These are phyloP conservation scores for Mycena indigotica DNA, from an alignment of 768 basidiomycete genomes.

Conservation along the genomic window DNA sequence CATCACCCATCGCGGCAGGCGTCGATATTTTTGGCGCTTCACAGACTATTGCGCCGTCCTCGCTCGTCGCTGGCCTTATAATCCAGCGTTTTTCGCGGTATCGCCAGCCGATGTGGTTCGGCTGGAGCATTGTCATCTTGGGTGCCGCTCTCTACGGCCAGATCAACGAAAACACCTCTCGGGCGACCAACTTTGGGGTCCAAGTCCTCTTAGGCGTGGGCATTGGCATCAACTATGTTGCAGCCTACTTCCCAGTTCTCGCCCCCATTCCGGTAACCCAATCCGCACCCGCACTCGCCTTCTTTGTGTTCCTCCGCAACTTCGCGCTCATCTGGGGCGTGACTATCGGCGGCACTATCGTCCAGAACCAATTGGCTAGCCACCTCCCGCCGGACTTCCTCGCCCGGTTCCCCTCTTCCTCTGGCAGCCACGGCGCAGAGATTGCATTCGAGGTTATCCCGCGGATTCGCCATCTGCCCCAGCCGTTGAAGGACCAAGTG, in stretches of 20 bases:
- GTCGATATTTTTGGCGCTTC: conserved; percentile 36
- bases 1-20: conserved; percentile 43
- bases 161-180: conserved; percentile 27
- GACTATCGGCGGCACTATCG: conserved; percentile 44
- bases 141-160: conserved; percentile 37
- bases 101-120: not conserved
- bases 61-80: conserved; percentile 34
- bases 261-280: conserved; percentile 3
- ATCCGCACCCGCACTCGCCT: not conserved
- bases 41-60: conserved; percentile 33
- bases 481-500: conserved; percentile 33
- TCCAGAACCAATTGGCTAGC: conserved; percentile 47
- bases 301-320: conserved; percentile 25
- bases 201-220: not conserved
- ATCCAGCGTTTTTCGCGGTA: not conserved
- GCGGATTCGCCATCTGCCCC: conserved; percentile 31
- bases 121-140: conserved; percentile 35
- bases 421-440: conserved; percentile 28
- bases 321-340: conserved; percentile 39
- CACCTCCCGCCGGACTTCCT: conserved; percentile 40
- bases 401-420: conserved; percentile 27
- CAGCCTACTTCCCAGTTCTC: conserved; percentile 2
- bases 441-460: conserved; percentile 47
- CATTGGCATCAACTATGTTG: not conserved
- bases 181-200: conserved; percentile 26